phyloP scores from a whole-genome alignment of 176 grass and related monocot species.

The Eragrostis curvula region DNA sequence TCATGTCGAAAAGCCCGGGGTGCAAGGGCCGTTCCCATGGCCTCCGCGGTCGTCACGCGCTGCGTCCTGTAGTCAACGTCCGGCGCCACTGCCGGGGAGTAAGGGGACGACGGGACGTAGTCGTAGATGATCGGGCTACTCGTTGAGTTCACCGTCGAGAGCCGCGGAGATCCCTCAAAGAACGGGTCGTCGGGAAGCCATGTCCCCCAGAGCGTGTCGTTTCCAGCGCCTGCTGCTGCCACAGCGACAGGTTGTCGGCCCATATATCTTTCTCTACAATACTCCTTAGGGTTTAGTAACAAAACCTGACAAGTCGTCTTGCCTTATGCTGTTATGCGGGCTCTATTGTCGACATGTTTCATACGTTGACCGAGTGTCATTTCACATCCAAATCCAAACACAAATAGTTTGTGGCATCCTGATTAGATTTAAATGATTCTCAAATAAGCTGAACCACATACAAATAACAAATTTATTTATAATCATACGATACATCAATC shows the following conservation, averaged over 20 bases:
- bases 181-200: constrained; percentile 65
- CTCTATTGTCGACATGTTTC: too few species aligned
- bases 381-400: too few species aligned
- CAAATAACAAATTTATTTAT: too few species aligned
- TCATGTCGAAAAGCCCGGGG: constrained; percentile 51
- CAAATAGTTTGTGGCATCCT: too few species aligned
- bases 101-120: background rate
- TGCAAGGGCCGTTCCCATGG: background rate
- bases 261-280: too few species aligned
- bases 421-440: too few species aligned
- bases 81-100: constrained; percentile 45
- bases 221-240: constrained; percentile 42
- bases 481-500: too few species aligned
- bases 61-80: constrained; percentile 55
- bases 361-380: too few species aligned
- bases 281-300: too few species aligned
- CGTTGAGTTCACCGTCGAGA: background rate
- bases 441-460: too few species aligned
- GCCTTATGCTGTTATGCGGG: too few species aligned
- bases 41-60: constrained; percentile 22
- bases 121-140: background rate
- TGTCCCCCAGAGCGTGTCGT: constrained; percentile 65
- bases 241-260: background rate
- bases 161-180: background rate
- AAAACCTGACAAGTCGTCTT: too few species aligned